Conservation (phyloP, 345 rosid species). For the Hypericum androsaemum region DNA sequence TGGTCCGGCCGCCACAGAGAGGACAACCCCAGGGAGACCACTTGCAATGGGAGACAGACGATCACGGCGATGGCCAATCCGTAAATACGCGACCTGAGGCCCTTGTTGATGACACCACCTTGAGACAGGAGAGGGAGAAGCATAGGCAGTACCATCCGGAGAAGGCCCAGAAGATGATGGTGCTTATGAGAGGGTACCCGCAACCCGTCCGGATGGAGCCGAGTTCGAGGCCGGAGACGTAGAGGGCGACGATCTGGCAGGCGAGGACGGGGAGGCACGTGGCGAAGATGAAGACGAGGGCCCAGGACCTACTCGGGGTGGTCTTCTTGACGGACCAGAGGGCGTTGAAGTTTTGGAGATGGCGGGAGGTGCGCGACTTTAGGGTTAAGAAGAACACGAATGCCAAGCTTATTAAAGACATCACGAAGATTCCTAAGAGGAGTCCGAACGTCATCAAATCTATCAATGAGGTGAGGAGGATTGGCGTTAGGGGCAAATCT, state of each 20-base stretch:
- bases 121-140: slow-evolving; percentile 40
- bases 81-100: slow-evolving; percentile 30
- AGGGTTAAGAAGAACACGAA: slow-evolving; percentile 37
- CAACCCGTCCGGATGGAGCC: slow-evolving; percentile 30
- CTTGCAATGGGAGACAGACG: slow-evolving; percentile 24
- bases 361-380: slow-evolving; percentile 30
- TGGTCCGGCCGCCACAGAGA: slow-evolving; percentile 30
- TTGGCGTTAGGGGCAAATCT: slow-evolving; percentile 14
- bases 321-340: slow-evolving; percentile 52
- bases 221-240: background rate
- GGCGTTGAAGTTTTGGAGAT: slow-evolving; percentile 40
- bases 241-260: slow-evolving; percentile 28
- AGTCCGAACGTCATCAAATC: slow-evolving; percentile 30
- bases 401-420: slow-evolving; percentile 34
- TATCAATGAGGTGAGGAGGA: slow-evolving; percentile 20
- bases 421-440: slow-evolving; percentile 25
- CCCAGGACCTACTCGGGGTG: slow-evolving; percentile 26
- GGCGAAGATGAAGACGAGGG: slow-evolving; percentile 24
- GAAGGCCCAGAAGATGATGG: slow-evolving; percentile 36
- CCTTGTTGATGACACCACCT: slow-evolving; percentile 52
- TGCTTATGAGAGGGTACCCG: slow-evolving; percentile 39
- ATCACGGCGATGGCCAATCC: slow-evolving; percentile 27
- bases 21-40: slow-evolving; percentile 24
- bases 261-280: slow-evolving; percentile 40
- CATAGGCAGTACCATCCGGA: slow-evolving; percentile 21